Conservation (phyloP, 2,329 filamentous ascomycete genomes). For the Lachnellula hyalina region DNA sequence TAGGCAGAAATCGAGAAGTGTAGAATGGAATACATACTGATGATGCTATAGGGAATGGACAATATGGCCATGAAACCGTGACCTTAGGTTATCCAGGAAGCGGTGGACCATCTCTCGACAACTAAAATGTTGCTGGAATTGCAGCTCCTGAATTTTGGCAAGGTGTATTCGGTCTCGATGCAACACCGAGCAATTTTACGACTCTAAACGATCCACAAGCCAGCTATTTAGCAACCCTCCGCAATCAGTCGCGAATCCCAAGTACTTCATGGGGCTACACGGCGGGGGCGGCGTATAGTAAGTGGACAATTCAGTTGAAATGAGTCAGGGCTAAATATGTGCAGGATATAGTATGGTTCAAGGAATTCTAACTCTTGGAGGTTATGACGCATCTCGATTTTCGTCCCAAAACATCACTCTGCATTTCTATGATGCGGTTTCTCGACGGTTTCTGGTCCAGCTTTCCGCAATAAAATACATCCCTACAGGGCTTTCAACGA, state of each 20-base stretch:
- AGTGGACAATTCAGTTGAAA: too few relatives aligned
- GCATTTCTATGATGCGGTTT: not conserved
- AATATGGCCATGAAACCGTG: conserved; percentile 19
- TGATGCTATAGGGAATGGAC: conserved; percentile 5
- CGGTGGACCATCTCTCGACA: conserved; percentile 22
- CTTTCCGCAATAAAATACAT: too few relatives aligned
- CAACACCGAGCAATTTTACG: conserved; percentile 35
- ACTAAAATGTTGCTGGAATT: conserved; percentile 11
- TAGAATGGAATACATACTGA: not conserved
- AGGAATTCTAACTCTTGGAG: not conserved
- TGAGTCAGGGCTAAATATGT: too few relatives aligned
- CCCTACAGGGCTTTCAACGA: not conserved
- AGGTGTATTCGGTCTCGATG: conserved; percentile 36
- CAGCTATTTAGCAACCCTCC: conserved; percentile 33
- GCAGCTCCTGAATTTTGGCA: conserved; percentile 21
- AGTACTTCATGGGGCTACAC: conserved; percentile 38
- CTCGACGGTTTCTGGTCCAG: not conserved
- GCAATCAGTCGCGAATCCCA: conserved; percentile 32
- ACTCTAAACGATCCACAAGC: conserved; percentile 30
- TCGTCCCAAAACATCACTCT: not conserved
- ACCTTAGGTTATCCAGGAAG: conserved; percentile 10
- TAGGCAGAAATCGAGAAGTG: not conserved
- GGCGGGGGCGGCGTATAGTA: conserved; percentile 35
- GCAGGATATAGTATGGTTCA: not conserved
- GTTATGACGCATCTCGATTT: not conserved